phyloP scores from a whole-genome alignment of 495 filamentous ascomycete genomes.

The Hyaloscypha finlandica region DNA sequence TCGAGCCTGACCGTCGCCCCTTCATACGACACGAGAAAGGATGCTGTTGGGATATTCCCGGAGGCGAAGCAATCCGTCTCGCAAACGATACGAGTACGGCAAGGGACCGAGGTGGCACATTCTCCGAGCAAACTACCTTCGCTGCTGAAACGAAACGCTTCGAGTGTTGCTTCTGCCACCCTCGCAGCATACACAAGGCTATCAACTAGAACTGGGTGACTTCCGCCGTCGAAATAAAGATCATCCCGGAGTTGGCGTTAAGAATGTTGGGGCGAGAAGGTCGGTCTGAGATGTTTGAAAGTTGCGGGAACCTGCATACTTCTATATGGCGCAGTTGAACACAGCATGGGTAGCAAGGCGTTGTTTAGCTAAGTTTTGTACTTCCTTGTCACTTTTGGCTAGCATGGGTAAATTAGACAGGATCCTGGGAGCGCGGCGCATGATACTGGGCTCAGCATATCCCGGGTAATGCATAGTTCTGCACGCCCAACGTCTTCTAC shows the following conservation, averaged over 20 bases:
- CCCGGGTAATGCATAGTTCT: not conserved
- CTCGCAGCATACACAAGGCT: not conserved
- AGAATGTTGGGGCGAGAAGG: not conserved
- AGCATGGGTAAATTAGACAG: not conserved
- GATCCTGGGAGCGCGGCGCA: not conserved
- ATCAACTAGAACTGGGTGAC: not conserved
- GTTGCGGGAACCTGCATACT: not conserved
- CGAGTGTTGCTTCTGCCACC: not conserved
- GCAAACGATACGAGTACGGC: not conserved
- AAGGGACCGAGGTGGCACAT: not conserved
- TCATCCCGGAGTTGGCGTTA: not conserved
- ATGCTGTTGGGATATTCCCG: not conserved
- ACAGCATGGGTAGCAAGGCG: not conserved
- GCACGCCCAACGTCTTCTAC: not conserved
- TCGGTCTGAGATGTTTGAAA: not conserved
- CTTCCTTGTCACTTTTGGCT: not conserved
- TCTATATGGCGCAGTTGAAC: not conserved
- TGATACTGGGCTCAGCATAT: not conserved
- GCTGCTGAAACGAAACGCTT: not conserved
- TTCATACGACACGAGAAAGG: not conserved
- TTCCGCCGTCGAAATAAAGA: not conserved
- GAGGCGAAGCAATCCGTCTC: not conserved
- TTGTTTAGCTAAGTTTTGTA: not conserved
- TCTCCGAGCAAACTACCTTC: not conserved
- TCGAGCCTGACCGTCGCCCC: not conserved